phyloP scores from a whole-genome alignment of 805 yeast genomes.

The Metschnikowia proteae region DNA sequence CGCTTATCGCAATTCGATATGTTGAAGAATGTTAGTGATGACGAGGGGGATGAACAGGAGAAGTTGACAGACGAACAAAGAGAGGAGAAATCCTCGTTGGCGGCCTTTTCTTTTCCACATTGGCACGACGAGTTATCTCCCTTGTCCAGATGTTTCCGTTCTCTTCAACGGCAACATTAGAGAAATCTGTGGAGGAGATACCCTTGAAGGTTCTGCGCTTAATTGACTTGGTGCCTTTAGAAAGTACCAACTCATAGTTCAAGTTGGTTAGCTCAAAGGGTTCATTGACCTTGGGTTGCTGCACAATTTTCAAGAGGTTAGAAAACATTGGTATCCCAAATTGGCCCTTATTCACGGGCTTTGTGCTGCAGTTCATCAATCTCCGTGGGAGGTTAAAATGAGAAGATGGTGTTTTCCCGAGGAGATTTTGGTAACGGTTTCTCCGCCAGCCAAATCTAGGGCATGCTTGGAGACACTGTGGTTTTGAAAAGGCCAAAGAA shows the following conservation, averaged over 20 bases:
- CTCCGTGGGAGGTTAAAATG: conserved; percentile 52
- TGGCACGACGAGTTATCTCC: conserved; percentile 87
- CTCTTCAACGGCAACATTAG: conserved; percentile 65
- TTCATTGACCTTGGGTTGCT: conserved; percentile 23
- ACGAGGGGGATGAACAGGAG: conserved; percentile 26
- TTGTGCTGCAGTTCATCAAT: conserved; percentile 49
- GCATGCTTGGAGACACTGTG: conserved; percentile 4
- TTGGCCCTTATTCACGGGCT: conserved; percentile 60
- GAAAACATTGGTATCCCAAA: conserved; percentile 75
- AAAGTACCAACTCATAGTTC: conserved; percentile 41
- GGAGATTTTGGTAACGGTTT: conserved; percentile 44
- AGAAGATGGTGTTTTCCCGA: conserved; percentile 70
- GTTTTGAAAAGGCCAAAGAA: conserved; percentile 9
- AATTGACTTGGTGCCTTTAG: conserved; percentile 21
- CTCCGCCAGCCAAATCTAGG: conserved; percentile 19
- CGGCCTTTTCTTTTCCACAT: conserved; percentile 64
- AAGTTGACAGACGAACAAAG: conserved; percentile 53
- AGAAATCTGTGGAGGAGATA: conserved; percentile 72
- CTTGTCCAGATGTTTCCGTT: conserved; percentile 73
- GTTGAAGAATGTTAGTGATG: conserved; percentile 38
- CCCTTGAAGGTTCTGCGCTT: conserved; percentile 46
- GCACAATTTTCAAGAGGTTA: conserved; percentile 56
- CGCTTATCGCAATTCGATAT: conserved; percentile 38
- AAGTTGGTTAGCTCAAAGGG: conserved; percentile 52
- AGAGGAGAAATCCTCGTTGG: conserved; percentile 66